A percentile compares a stretch with the other conserved stretches of the same genome.
Evolutionary conservation across 164 flowering plant species (phyloP).

Genomic region (Saururus chinensis): DNA sequence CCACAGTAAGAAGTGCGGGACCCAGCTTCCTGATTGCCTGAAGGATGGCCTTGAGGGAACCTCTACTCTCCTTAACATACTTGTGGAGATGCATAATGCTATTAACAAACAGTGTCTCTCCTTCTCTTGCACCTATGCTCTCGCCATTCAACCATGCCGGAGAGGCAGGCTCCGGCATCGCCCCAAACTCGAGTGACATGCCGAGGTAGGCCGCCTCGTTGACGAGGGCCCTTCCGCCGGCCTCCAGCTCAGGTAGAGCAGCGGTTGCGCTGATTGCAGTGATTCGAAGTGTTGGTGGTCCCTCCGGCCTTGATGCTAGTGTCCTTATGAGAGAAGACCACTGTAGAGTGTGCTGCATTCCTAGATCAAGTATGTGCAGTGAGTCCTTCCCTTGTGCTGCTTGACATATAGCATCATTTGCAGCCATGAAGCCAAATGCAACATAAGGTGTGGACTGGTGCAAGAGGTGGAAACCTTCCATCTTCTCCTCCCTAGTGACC

Average conservation of each 20-base stretch:
- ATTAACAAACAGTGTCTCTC: slow-evolving; percentile 42
- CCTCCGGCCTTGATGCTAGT: slow-evolving; percentile 34
- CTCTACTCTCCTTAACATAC: slow-evolving; percentile 47
- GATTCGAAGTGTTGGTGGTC: slow-evolving; percentile 32
- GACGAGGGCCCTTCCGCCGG: slow-evolving; percentile 18
- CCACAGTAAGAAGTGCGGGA: slow-evolving; percentile 39
- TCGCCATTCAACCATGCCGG: slow-evolving; percentile 30
- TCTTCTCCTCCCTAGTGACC: slow-evolving; percentile 31
- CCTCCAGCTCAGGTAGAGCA: slow-evolving; percentile 13
- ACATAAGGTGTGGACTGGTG: slow-evolving; percentile 54
- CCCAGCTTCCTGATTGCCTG: slow-evolving; percentile 40
- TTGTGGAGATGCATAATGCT: slow-evolving; percentile 45
- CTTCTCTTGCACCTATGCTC: slow-evolving; percentile 32
- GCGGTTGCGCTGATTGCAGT: slow-evolving; percentile 25
- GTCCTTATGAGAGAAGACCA: slow-evolving; percentile 44
- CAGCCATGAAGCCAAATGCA: slow-evolving; percentile 53
- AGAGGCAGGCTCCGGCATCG: slow-evolving; percentile 18
- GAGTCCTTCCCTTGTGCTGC: slow-evolving; percentile 33
- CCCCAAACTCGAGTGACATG: slow-evolving; percentile 22
- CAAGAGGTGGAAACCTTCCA: slow-evolving; percentile 43
- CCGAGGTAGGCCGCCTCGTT: slow-evolving; percentile 34
- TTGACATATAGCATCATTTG: slow-evolving; percentile 47
- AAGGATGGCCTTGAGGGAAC: slow-evolving; percentile 42
- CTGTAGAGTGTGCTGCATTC: slow-evolving; percentile 45
- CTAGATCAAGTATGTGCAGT: slow-evolving; percentile 48